These are phyloP conservation scores for Rehmannia glutinosa DNA, from an alignment of 257 asterid genomes.

Conservation along the genomic window DNA sequence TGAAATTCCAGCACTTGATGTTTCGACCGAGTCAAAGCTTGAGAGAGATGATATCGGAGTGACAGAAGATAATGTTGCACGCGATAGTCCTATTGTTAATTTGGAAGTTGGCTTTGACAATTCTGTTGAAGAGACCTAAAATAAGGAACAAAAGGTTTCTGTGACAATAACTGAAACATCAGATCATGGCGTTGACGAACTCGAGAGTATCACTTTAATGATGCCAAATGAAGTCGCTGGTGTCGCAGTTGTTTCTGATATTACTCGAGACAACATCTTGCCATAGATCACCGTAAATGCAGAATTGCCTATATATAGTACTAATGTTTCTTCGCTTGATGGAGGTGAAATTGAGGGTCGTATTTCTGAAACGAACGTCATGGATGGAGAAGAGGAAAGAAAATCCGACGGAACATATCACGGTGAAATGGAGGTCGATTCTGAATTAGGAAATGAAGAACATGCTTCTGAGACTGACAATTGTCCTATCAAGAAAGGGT, in stretches of 20 bases:
- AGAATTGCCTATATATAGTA: slow-evolving; percentile 6
- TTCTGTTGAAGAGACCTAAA: slow-evolving; percentile 21
- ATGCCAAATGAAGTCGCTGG: slow-evolving; percentile 15
- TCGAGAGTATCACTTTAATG: slow-evolving; percentile 10
- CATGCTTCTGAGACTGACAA: slow-evolving; percentile 36
- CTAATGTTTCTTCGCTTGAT: slow-evolving; percentile 11
- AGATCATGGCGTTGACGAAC: slow-evolving; percentile 7
- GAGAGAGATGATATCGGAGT: slow-evolving; percentile 9
- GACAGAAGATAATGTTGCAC: slow-evolving; percentile 19
- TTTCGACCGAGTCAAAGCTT: slow-evolving; percentile 16
- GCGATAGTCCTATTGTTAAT: no score
- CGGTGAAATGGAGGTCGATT: slow-evolving; percentile 24
- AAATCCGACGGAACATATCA: slow-evolving; percentile 31
- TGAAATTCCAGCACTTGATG: slow-evolving; percentile 21
- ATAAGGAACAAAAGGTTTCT: slow-evolving; percentile 16
- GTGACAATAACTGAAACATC: slow-evolving; percentile 18
- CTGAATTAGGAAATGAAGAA: slow-evolving; percentile 28
- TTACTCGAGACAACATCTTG: slow-evolving; percentile 11
- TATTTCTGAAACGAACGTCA: slow-evolving; percentile 30
- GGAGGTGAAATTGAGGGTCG: slow-evolving; percentile 19
- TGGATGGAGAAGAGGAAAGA: slow-evolving; percentile 28
- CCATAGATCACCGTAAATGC: slow-evolving; percentile 16
- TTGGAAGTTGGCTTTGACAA: no score
- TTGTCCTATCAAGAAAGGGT: slow-evolving; percentile 22
- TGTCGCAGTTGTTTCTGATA: slow-evolving; percentile 18